Conservation (phyloP, 192 early-diverging fungal species). For the Umbelopsis isabellina region DNA sequence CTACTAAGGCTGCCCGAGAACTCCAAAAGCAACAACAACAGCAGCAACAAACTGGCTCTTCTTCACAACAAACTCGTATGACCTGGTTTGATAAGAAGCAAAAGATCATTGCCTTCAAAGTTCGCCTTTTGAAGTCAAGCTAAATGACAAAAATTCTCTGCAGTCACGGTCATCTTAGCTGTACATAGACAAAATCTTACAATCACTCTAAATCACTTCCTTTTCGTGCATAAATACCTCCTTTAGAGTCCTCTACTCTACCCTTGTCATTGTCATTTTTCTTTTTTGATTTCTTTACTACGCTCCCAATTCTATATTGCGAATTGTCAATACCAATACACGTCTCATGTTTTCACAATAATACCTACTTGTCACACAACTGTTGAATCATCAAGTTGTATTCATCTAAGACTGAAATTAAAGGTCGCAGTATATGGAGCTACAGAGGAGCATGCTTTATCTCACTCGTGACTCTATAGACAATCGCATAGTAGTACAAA, state of each 20-base stretch:
- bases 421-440: too few species aligned
- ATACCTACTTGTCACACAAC: too few species aligned
- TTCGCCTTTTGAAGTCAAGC: not conserved
- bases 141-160: not conserved
- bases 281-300: too few species aligned
- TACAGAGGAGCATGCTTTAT: too few species aligned
- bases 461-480: too few species aligned
- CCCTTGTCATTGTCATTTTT: not conserved
- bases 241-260: not conserved
- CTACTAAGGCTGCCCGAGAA: not conserved
- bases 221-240: not conserved
- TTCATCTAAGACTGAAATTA: too few species aligned
- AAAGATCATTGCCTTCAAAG: not conserved
- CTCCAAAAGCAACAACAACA: not conserved
- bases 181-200: not conserved
- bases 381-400: too few species aligned
- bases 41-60: not conserved
- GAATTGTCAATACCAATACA: too few species aligned
- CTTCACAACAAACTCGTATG: not conserved
- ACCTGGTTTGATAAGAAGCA: constrained; percentile 15
- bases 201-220: not conserved
- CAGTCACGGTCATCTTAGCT: not conserved
- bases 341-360: too few species aligned
- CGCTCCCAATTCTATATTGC: too few species aligned
- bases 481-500: too few species aligned